Percentiles rank a stretch among this genome's conserved stretches.
Conservation (phyloP, 192 early-diverging fungal species). For the Radiomyces spectabilis region DNA sequence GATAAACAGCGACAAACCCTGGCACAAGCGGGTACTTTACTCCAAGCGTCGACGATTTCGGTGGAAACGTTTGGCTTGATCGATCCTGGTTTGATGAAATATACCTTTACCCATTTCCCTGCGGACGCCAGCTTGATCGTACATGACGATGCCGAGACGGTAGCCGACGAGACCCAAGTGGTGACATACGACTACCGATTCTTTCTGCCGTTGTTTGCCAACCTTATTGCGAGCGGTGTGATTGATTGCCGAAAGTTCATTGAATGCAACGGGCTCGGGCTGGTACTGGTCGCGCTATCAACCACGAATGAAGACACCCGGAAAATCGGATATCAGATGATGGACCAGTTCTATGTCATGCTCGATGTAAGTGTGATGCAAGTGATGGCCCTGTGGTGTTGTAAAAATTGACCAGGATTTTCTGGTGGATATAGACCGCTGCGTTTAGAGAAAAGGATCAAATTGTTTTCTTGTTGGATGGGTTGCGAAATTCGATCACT, state of each 20-base stretch:
- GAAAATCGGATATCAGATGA: conserved; percentile 53
- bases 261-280: conserved; percentile 62
- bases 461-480: conserved; percentile 45
- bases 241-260: conserved; percentile 57
- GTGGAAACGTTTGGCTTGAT: conserved; percentile 53
- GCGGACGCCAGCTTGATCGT: conserved; percentile 18
- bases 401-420: too few species aligned
- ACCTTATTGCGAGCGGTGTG: conserved; percentile 34
- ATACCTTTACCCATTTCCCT: conserved; percentile 49
- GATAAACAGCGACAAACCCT: conserved; percentile 30
- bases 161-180: too few species aligned
- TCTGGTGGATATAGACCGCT: too few species aligned
- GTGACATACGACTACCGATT: conserved; percentile 58
- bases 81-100: conserved; percentile 58
- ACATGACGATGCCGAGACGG: not conserved
- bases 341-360: conserved; percentile 56
- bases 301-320: conserved; percentile 45
- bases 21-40: conserved; percentile 18
- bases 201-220: conserved; percentile 64
- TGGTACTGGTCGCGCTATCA: conserved; percentile 58
- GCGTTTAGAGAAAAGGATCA: not conserved
- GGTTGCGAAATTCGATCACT: conserved; percentile 60
- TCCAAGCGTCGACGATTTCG: conserved; percentile 30
- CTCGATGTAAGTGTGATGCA: conserved; percentile 45
- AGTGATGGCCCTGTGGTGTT: too few species aligned